These are phyloP conservation scores for Eurotiales sp. DNA, from an alignment of 2,329 filamentous ascomycete species.

Conservation along the genomic window DNA sequence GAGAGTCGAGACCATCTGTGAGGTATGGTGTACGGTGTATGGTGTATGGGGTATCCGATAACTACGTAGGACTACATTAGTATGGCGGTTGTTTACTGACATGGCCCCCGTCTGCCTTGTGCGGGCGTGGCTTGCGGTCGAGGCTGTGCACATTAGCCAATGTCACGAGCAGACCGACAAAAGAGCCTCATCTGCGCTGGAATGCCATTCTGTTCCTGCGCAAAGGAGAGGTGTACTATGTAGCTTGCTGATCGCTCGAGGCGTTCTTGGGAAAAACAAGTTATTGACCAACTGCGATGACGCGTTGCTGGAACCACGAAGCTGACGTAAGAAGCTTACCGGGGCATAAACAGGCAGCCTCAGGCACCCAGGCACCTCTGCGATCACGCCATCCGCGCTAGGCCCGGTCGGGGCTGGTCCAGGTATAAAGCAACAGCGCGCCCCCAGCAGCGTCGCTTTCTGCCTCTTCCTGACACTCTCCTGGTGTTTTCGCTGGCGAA, in stretches of 20 bases:
- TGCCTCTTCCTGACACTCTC: not conserved
- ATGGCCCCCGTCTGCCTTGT: slow-evolving; percentile 1
- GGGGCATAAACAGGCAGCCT: not conserved
- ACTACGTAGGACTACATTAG: no score
- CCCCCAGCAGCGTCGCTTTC: not conserved
- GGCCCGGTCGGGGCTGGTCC: not conserved
- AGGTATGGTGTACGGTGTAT: no score
- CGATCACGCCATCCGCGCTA: slow-evolving; percentile 15
- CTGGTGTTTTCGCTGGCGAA: no score
- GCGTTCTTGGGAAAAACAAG: no score
- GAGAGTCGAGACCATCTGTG: no score
- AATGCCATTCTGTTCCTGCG: not conserved
- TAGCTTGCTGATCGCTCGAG: not conserved
- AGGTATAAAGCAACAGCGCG: slow-evolving; percentile 9
- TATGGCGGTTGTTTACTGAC: not conserved
- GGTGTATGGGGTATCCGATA: no score
- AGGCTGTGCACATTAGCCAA: slow-evolving; percentile 4
- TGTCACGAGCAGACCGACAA: slow-evolving; percentile 8
- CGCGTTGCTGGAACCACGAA: no score
- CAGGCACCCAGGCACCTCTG: slow-evolving; percentile 6
- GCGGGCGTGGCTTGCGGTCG: slow-evolving; percentile 2
- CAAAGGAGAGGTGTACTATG: no score
- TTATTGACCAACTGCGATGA: no score
- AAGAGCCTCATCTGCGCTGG: not conserved
- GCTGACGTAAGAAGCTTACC: no score